These are phyloP conservation scores for Rosa chinensis DNA, from an alignment of 306 rosid species.

Conservation along the genomic window DNA sequence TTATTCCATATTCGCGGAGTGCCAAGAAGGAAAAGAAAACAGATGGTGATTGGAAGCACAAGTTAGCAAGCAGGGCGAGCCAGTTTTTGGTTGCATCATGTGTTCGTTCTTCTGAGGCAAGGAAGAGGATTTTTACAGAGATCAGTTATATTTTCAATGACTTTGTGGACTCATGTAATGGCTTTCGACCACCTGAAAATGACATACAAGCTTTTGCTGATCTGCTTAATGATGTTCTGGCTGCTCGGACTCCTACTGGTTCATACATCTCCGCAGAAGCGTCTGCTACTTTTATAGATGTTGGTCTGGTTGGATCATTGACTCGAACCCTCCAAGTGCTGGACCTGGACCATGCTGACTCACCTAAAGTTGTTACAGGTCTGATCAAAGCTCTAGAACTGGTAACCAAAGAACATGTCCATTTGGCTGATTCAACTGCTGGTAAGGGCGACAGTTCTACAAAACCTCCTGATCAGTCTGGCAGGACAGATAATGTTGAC, in stretches of 20 bases:
- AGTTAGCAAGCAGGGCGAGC: slow-evolving; percentile 84
- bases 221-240: slow-evolving; percentile 80
- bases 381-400: slow-evolving; percentile 85
- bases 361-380: slow-evolving; percentile 86
- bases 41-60: slow-evolving; percentile 97
- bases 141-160: slow-evolving; percentile 62
- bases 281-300: slow-evolving; percentile 82
- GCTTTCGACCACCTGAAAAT: slow-evolving; percentile 59
- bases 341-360: slow-evolving; percentile 88
- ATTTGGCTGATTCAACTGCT: slow-evolving; percentile 58
- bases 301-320: slow-evolving; percentile 70
- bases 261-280: slow-evolving; percentile 82
- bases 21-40: slow-evolving; percentile 77
- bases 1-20: slow-evolving; percentile 65
- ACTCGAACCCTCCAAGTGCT: slow-evolving; percentile 70
- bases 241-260: slow-evolving; percentile 90
- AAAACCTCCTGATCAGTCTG: slow-evolving; percentile 64
- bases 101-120: slow-evolving; percentile 95
- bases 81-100: slow-evolving; percentile 91
- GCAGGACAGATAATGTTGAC: slow-evolving; percentile 46
- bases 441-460: slow-evolving; percentile 64
- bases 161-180: slow-evolving; percentile 63
- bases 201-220: slow-evolving; percentile 78
- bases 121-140: slow-evolving; percentile 81
- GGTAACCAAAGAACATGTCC: slow-evolving; percentile 85